Conservation (phyloP, 129 eudicot species). For the Flaveria bidentis region DNA sequence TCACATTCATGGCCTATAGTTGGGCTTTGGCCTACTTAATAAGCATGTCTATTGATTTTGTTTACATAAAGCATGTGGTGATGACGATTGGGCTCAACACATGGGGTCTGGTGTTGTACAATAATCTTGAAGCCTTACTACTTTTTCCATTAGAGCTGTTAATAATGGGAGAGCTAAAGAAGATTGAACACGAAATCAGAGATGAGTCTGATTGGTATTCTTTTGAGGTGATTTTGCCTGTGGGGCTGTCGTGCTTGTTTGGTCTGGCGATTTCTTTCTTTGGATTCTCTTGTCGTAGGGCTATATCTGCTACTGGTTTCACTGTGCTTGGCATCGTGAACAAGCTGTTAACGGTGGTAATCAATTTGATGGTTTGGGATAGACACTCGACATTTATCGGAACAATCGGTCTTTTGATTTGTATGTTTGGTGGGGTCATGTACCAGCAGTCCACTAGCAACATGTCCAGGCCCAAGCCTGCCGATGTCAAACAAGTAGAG, state of each 20-base stretch:
- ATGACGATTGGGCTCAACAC: slow-evolving; percentile 98
- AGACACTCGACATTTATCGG: slow-evolving; percentile 84
- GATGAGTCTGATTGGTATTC: slow-evolving; percentile 92
- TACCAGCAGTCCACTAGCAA: slow-evolving; percentile 85
- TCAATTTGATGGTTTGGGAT: slow-evolving; percentile 92
- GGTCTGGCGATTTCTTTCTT: slow-evolving; percentile 97
- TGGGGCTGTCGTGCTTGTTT: slow-evolving; percentile 85
- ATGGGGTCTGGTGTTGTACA: slow-evolving; percentile 96
- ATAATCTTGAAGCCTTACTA: slow-evolving; percentile 92
- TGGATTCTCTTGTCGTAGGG: slow-evolving; percentile 95
- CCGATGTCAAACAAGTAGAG: slow-evolving; percentile 36
- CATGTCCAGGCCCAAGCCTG: slow-evolving; percentile 62
- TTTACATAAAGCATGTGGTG: slow-evolving; percentile 95
- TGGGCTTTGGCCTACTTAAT: slow-evolving; percentile 94
- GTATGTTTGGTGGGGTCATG: slow-evolving; percentile 92
- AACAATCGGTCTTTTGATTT: slow-evolving; percentile 89
- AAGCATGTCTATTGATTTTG: slow-evolving; percentile 98
- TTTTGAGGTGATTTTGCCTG: slow-evolving; percentile 78
- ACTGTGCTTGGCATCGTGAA: slow-evolving; percentile 97
- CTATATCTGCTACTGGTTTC: slow-evolving; percentile 98
- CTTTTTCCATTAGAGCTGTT: slow-evolving; percentile 90
- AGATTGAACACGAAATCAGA: slow-evolving; percentile 76
- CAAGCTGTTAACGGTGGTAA: slow-evolving; percentile 90
- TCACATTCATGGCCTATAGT: slow-evolving; percentile 80
- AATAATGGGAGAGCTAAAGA: slow-evolving; percentile 92